These are phyloP conservation scores for Globisporangium splendens DNA, from an alignment of 352 stramenopile species.

Conservation along the genomic window DNA sequence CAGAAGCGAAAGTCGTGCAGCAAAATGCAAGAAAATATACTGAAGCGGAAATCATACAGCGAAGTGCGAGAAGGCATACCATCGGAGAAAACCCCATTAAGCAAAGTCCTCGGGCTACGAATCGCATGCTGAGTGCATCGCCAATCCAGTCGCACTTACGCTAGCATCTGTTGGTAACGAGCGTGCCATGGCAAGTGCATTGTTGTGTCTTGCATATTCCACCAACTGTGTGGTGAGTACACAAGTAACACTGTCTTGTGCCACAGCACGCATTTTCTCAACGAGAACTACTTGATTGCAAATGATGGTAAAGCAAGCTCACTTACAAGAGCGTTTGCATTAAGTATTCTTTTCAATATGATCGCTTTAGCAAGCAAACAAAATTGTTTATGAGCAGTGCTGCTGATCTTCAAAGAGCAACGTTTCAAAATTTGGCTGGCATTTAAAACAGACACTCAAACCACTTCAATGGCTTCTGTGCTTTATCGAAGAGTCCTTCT, in stretches of 20 bases:
- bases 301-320: too few relatives aligned
- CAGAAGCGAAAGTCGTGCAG: background rate
- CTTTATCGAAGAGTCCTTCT: conserved; percentile 27
- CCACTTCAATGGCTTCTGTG: conserved; percentile 17
- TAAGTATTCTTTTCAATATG: too few relatives aligned
- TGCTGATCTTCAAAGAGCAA: too few relatives aligned
- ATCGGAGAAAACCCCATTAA: background rate
- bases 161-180: background rate
- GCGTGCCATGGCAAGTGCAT: background rate
- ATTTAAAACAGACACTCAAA: conserved; percentile 29
- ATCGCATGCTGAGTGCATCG: conserved; percentile 7
- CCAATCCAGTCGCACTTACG: background rate
- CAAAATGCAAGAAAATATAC: background rate
- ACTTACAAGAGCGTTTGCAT: too few relatives aligned
- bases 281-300: too few relatives aligned
- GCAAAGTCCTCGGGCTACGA: conserved; percentile 4
- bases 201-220: too few relatives aligned
- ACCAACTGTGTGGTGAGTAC: too few relatives aligned
- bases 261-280: too few relatives aligned
- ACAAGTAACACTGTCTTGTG: too few relatives aligned
- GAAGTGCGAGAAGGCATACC: background rate
- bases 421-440: too few relatives aligned
- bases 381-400: too few relatives aligned
- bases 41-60: background rate
- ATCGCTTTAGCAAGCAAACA: too few relatives aligned